These are phyloP conservation scores for Aureobasidium sp. DNA, from an alignment of 2,329 filamentous ascomycete species.

Conservation along the genomic window DNA sequence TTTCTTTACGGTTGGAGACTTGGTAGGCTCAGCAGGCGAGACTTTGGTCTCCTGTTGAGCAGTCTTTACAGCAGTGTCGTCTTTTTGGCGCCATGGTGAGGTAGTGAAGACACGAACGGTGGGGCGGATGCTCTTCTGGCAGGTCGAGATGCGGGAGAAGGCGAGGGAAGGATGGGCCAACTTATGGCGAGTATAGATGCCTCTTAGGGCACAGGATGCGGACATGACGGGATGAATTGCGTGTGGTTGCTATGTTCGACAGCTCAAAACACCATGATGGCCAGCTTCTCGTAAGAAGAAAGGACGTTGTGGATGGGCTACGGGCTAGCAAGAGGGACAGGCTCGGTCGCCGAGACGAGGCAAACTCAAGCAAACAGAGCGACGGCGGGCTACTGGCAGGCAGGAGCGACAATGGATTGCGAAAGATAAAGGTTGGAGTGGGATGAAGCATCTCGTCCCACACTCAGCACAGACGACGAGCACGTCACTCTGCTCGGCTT, in stretches of 20 bases:
- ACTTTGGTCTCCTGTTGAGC: conserved; percentile 21
- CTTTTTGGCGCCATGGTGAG: conserved; percentile 34
- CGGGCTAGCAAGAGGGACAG: not conserved
- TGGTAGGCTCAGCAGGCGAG: conserved; percentile 25
- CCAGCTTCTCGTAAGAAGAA: conserved; percentile 9
- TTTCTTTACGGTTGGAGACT: conserved; percentile 29
- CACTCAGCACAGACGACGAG: not conserved
- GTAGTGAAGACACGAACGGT: conserved; percentile 35
- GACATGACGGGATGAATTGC: not conserved
- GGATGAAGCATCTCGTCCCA: not conserved
- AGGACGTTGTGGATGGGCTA: not conserved
- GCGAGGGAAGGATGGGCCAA: not conserved
- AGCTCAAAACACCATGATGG: conserved; percentile 13
- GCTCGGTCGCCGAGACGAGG: not conserved
- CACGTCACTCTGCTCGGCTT: conserved; percentile 1
- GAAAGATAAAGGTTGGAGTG: not conserved
- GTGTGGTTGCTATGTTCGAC: not conserved
- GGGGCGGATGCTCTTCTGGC: conserved; percentile 7
- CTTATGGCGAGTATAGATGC: conserved; percentile 1
- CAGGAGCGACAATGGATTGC: not conserved
- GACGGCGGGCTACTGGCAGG: not conserved
- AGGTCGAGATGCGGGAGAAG: conserved; percentile 6
- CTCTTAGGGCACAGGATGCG: not conserved
- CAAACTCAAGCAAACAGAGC: not conserved
- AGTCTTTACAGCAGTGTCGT: conserved; percentile 26